Percentiles rank a stretch among this genome's conserved stretches.
Conservation (phyloP, 805 yeast genomes). For the Jamesozyma hellenica region DNA sequence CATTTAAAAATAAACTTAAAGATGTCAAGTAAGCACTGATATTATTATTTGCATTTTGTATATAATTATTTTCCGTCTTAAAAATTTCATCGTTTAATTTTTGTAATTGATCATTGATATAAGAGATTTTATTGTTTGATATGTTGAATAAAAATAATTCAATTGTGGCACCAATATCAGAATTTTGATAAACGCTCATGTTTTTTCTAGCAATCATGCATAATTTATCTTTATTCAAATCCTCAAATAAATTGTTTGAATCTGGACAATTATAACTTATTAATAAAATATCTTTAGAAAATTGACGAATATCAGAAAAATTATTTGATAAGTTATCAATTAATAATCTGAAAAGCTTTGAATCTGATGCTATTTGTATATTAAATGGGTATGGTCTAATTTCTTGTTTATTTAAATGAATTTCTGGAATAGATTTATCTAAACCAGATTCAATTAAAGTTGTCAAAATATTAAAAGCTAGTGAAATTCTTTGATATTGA, state of each 20-base stretch:
- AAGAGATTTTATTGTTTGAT: conserved; percentile 22
- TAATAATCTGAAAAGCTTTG: conserved; percentile 37
- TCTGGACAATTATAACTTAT: conserved; percentile 23
- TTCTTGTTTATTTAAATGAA: conserved; percentile 33
- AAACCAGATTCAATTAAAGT: conserved; percentile 38
- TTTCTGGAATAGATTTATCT: conserved; percentile 36
- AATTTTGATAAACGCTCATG: conserved; percentile 43
- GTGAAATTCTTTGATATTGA: conserved; percentile 43
- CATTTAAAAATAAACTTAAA: conserved; percentile 37
- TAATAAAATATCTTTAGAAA: conserved; percentile 37
- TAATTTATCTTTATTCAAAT: conserved; percentile 8
- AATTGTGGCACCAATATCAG: conserved; percentile 72
- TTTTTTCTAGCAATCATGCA: conserved; percentile 26
- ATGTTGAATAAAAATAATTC: conserved; percentile 41
- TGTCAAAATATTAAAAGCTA: conserved; percentile 40
- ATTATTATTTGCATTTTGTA: conserved; percentile 40
- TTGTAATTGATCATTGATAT: conserved; percentile 27
- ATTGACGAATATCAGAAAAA: conserved; percentile 65
- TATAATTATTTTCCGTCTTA: conserved; percentile 29
- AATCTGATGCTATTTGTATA: conserved; percentile 33
- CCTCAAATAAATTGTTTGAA: not conserved
- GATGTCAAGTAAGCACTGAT: conserved; percentile 67
- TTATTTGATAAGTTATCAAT: conserved; percentile 57
- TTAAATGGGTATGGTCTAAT: conserved; percentile 41
- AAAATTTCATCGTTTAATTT: conserved; percentile 29